These are phyloP conservation scores for Daldinia vernicosa DNA, from an alignment of 495 filamentous ascomycete species.

Conservation along the genomic window DNA sequence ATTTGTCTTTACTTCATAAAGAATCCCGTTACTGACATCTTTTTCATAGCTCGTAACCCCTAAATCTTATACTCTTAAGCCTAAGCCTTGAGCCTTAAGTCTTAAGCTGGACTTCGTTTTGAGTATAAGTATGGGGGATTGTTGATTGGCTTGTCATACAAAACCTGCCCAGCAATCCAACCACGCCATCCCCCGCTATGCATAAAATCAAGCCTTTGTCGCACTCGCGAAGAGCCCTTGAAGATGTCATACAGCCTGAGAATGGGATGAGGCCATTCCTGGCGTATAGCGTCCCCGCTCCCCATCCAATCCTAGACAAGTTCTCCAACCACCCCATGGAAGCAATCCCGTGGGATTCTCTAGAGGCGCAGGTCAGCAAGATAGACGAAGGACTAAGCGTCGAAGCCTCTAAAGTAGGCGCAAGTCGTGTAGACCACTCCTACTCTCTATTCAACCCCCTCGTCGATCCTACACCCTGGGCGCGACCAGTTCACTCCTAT, in stretches of 20 bases:
- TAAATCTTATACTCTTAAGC: no score
- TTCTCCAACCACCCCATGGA: slow-evolving; percentile 42
- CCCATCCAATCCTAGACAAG: slow-evolving; percentile 25
- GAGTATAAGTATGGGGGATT: no score
- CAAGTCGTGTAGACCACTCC: slow-evolving; percentile 51
- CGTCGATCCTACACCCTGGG: no score
- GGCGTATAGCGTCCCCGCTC: slow-evolving; percentile 54
- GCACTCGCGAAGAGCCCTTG: slow-evolving; percentile 24
- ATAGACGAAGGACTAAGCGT: slow-evolving; percentile 48
- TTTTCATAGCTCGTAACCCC: no score
- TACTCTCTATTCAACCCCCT: slow-evolving; percentile 53
- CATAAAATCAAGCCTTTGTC: slow-evolving; percentile 34
- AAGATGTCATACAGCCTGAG: slow-evolving; percentile 42
- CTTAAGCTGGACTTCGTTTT: no score
- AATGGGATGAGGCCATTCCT: slow-evolving; percentile 56
- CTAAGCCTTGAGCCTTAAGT: no score
- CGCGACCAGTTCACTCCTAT: no score
- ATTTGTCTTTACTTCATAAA: no score
- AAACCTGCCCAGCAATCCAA: slow-evolving; percentile 25
- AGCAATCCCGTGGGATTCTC: slow-evolving; percentile 43
- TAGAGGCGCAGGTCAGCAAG: slow-evolving; percentile 26
- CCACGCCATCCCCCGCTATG: slow-evolving; percentile 15
- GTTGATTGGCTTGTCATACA: slow-evolving; percentile 18
- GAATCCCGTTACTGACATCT: no score
- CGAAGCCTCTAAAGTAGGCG: slow-evolving; percentile 58